Evolutionary conservation across 1,284 basidiomycete genomes (phyloP).

Genomic region (Butyriboletus appendiculatus): DNA sequence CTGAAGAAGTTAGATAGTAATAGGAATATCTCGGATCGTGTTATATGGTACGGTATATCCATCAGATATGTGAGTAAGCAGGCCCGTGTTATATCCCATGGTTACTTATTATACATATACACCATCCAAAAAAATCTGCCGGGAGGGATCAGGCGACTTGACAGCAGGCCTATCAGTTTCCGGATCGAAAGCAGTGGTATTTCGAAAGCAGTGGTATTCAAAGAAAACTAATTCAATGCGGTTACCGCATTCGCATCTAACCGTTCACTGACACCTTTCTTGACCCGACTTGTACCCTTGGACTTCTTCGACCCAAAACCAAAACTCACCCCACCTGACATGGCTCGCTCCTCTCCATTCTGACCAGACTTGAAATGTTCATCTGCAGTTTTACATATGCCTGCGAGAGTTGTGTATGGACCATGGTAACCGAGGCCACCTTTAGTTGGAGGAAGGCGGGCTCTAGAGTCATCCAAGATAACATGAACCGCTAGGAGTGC

Average conservation of each 20-base stretch:
- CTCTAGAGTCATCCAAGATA: constrained; percentile 70
- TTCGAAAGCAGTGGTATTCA: background rate
- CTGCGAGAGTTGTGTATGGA: constrained; percentile 57
- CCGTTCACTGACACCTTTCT: constrained; percentile 16
- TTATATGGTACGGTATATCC: background rate
- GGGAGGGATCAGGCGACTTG: background rate
- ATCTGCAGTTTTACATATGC: constrained; percentile 51
- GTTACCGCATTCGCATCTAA: constrained; percentile 16
- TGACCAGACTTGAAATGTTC: constrained; percentile 47
- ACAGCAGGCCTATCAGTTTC: background rate
- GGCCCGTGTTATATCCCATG: background rate
- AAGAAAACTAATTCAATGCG: constrained; percentile 18
- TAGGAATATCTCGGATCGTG: background rate
- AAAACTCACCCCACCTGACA: constrained; percentile 34
- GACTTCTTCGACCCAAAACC: constrained; percentile 13
- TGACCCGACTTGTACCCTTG: background rate
- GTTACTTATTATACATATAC: background rate
- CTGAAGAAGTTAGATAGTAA: background rate
- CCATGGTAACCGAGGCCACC: constrained; percentile 70
- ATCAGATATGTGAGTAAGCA: background rate
- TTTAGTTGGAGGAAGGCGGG: constrained; percentile 52
- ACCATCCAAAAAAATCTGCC: background rate
- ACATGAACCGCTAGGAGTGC: constrained; percentile 62
- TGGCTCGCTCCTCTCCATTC: constrained; percentile 35
- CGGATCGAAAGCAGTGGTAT: background rate